Percentiles rank a stretch among this genome's conserved stretches.
Evolutionary conservation across 768 basidiomycete species (phyloP).

Genomic region (Tylopilus felleus): DNA sequence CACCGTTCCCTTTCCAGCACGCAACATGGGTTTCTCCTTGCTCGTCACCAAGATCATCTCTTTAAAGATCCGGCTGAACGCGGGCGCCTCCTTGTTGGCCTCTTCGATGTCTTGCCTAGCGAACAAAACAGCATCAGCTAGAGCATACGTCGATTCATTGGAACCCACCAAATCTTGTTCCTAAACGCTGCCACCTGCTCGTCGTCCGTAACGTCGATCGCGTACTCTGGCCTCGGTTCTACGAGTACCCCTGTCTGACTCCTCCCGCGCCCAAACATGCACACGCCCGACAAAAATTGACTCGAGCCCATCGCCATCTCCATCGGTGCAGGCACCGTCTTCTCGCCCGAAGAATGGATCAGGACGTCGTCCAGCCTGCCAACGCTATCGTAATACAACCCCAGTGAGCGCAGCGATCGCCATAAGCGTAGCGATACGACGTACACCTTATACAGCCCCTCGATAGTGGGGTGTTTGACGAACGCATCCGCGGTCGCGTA

Average conservation of each 20-base stretch:
- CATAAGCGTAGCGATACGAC: too few relatives aligned
- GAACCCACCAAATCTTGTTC: conserved; percentile 30
- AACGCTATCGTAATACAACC: background rate
- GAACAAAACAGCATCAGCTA: too few relatives aligned
- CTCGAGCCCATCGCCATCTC: background rate
- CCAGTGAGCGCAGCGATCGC: too few relatives aligned
- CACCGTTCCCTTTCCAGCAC: conserved; percentile 46
- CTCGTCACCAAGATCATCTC: conserved; percentile 43
- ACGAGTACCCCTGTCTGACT: conserved; percentile 28
- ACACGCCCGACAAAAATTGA: background rate
- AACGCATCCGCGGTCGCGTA: background rate
- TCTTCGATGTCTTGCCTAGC: conserved; percentile 39
- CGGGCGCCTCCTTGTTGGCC: conserved; percentile 39
- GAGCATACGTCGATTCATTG: too few relatives aligned
- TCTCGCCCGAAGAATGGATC: conserved; percentile 19
- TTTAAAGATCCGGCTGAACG: conserved; percentile 42
- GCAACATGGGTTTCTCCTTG: conserved; percentile 41
- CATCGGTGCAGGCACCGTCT: conserved; percentile 28
- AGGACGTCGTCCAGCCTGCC: background rate
- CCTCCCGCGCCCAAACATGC: background rate
- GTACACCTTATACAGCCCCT: background rate
- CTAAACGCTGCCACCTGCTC: conserved; percentile 29
- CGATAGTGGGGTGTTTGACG: background rate
- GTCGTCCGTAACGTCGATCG: conserved; percentile 31
- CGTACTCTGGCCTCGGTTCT: conserved; percentile 31